These are phyloP conservation scores for Amaranthus tricolor DNA, from an alignment of 179 eudicot genomes.

Conservation along the genomic window DNA sequence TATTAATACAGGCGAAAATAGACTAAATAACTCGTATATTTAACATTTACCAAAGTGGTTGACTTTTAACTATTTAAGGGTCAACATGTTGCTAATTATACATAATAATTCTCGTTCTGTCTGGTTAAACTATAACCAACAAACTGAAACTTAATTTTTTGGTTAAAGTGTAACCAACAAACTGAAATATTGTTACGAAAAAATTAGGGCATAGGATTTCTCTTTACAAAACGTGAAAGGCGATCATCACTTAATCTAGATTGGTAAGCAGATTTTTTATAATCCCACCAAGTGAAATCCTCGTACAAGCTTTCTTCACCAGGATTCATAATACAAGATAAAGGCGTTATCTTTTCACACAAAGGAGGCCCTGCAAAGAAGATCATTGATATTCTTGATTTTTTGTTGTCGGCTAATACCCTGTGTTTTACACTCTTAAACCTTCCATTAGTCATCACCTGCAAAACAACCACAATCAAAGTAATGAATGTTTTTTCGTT, in stretches of 20 bases:
- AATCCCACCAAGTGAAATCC: conserved; percentile 67
- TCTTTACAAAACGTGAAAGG: conserved; percentile 38
- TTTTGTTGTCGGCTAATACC: conserved; percentile 42
- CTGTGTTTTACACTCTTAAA: conserved; percentile 64
- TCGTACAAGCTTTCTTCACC: conserved; percentile 48
- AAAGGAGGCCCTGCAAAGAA: conserved; percentile 65
- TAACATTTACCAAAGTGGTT: no score
- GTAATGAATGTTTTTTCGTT: no score
- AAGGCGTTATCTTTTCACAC: conserved; percentile 53
- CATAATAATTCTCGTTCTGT: no score
- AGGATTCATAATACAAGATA: conserved; percentile 36
- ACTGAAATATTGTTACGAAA: no score
- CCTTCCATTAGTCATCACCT: conserved; percentile 76
- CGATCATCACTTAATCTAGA: conserved; percentile 51
- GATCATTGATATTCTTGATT: conserved; percentile 63
- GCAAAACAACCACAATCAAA: neutral
- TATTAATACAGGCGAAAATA: no score
- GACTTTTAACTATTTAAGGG: no score
- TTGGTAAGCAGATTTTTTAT: conserved; percentile 52
- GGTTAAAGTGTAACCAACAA: no score
- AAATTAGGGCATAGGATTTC: no score
- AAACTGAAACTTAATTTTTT: no score
- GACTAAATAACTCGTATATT: no score
- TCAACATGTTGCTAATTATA: no score
- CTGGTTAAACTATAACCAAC: no score